phyloP scores from a whole-genome alignment of 1,284 basidiomycete species.

The Ustanciosporium gigantosporum region DNA sequence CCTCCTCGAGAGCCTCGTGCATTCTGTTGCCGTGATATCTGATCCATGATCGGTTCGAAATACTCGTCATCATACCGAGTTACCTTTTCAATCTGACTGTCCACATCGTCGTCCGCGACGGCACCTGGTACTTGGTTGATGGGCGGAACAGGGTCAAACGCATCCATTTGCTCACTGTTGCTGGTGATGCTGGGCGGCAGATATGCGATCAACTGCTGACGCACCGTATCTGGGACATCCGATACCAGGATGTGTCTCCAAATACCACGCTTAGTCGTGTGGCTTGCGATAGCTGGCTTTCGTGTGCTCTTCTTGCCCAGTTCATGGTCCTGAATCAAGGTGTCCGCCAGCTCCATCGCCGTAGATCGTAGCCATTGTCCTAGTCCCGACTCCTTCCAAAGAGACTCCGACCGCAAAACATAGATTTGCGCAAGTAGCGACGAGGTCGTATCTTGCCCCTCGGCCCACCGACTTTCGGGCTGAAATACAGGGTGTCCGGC shows the following conservation, averaged over 20 bases:
- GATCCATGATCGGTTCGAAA: conserved; percentile 37
- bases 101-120: conserved; percentile 7
- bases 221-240: conserved; percentile 51
- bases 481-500: conserved; percentile 16
- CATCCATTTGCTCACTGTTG: conserved; percentile 42
- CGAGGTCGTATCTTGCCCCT: conserved; percentile 14
- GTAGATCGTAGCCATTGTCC: conserved; percentile 43
- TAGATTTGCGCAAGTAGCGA: conserved; percentile 54
- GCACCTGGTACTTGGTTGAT: too few relatives aligned
- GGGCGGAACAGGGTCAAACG: conserved; percentile 57
- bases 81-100: conserved; percentile 4
- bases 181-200: conserved; percentile 47
- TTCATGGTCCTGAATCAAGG: conserved; percentile 11
- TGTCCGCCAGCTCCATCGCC: conserved; percentile 11
- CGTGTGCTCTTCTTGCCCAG: conserved; percentile 1
- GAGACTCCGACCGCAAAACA: conserved; percentile 45
- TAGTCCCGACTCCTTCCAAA: conserved; percentile 54
- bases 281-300: conserved; percentile 13
- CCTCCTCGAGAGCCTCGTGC: too few relatives aligned
- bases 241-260: conserved; percentile 58
- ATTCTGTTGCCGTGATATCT: too few relatives aligned
- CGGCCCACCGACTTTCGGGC: conserved; percentile 6
- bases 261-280: conserved; percentile 35
- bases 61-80: conserved; percentile 55
- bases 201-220: conserved; percentile 50